Conservation (phyloP, 805 yeast genomes). For the Candida awuae region DNA sequence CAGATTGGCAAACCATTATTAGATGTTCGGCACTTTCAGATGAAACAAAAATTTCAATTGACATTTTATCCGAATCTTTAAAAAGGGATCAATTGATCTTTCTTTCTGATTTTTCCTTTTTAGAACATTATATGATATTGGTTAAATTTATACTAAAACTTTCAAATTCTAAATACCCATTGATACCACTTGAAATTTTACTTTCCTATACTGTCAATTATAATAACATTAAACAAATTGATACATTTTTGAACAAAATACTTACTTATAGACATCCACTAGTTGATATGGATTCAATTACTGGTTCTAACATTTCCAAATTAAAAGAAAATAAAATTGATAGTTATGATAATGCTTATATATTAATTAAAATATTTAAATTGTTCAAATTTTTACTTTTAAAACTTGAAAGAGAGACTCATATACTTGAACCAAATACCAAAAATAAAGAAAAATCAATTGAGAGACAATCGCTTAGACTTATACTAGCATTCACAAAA, state of each 20-base stretch:
- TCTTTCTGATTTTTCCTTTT: conserved; percentile 47
- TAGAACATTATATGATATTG: conserved; percentile 29
- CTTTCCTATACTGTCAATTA: conserved; percentile 13
- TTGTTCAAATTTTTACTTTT: conserved; percentile 24
- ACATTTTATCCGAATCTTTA: conserved; percentile 39
- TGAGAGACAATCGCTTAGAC: conserved; percentile 25
- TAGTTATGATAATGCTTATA: conserved; percentile 29
- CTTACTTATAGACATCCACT: conserved; percentile 16
- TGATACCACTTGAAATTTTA: conserved; percentile 20
- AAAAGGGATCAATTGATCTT: conserved; percentile 41
- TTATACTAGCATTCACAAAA: conserved; percentile 28
- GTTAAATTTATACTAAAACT: conserved; percentile 22
- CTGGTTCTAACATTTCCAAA: too few species aligned
- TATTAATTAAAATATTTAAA: conserved; percentile 36
- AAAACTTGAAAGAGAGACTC: conserved; percentile 23
- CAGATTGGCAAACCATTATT: conserved; percentile 27
- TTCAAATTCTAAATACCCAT: conserved; percentile 24
- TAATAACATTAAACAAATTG: conserved; percentile 13
- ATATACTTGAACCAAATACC: conserved; percentile 19
- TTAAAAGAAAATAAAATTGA: conserved; percentile 5
- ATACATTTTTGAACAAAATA: conserved; percentile 14
- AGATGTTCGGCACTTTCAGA: conserved; percentile 20
- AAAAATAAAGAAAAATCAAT: conserved; percentile 17
- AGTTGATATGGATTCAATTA: conserved; percentile 1
- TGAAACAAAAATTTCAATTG: conserved; percentile 30